Evolutionary conservation across 2,329 filamentous ascomycete species (phyloP).

Genomic region (Arachnopeziza araneosa): DNA sequence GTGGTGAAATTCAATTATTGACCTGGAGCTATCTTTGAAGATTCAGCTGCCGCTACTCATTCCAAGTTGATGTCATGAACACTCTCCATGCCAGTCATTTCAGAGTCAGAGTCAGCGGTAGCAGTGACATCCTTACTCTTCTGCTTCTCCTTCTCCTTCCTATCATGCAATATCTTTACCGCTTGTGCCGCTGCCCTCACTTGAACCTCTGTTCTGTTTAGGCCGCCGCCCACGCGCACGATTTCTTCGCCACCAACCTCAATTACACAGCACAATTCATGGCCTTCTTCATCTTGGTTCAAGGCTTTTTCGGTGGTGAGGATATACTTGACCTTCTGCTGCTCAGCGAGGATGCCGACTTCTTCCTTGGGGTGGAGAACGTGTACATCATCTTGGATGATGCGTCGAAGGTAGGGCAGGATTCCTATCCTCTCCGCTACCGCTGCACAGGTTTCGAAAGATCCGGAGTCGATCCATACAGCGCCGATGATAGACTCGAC

Average conservation of each 20-base stretch:
- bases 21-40: background rate
- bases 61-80: background rate
- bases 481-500: conserved; percentile 78
- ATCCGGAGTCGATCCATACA: conserved; percentile 74
- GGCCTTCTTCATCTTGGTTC: background rate
- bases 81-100: background rate
- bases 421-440: conserved; percentile 63
- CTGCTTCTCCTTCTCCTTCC: background rate
- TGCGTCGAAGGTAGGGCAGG: conserved; percentile 52
- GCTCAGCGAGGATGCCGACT: conserved; percentile 53
- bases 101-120: background rate
- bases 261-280: conserved; percentile 41
- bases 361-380: conserved; percentile 61
- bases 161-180: conserved; percentile 30
- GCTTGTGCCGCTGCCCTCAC: conserved; percentile 51
- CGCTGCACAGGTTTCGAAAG: conserved; percentile 49
- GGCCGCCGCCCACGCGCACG: conserved; percentile 40
- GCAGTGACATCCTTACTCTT: background rate
- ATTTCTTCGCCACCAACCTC: conserved; percentile 43
- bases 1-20: no score
- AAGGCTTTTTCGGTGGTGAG: conserved; percentile 22
- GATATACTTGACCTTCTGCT: conserved; percentile 49
- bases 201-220: conserved; percentile 47
- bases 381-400: conserved; percentile 55
- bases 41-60: background rate